Evolutionary conservation across 495 filamentous ascomycete species (phyloP), one percentile per base, ranked within the genome.

Genomic region (Usnea hakonensis): DNA sequence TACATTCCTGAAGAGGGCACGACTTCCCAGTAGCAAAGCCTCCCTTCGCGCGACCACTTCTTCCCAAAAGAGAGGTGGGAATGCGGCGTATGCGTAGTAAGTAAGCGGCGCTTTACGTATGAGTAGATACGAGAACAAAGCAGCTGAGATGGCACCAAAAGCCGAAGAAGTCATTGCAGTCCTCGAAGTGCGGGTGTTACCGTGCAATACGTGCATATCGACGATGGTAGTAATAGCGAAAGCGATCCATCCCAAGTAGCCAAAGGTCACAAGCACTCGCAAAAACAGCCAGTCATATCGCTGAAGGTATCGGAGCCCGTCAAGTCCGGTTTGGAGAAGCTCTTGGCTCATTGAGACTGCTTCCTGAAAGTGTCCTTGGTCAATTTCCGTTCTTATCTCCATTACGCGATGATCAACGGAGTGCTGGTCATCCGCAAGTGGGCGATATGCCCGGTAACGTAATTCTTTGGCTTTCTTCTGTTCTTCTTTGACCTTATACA

Each of bases 231-330:
- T 95, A 55, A 96, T 77, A 0, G 95, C 90, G 77, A 93, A 99
- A 17, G 90, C 87, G 66, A 99, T 95, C 93, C 93, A 99, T 28
- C 95, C 94, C 30, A 97, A 74, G 70, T 97, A 99, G 23, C 95
- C 95, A n/a, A 86, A 70, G 16, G 95, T 95, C 38, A 99, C 89
- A 40, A 97, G 81, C n/a, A 87, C 87, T 56, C 95, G 81, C 38
- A 99, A 73, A 76, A 99, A 97, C n/a, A 97, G 80, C 95, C 95
- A 99, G 74, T 99, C 94, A 66, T 90, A 90, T 0, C 90, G 97
- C 71, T 99, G 95, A 35, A 97, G 81, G 70, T 99, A 99, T 44
- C 94, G 83, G 44, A 99, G 79, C 28, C 95, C 95, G 60, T 90
- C 85, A 3, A 97, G 80, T 7, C 87, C 89, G 21, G 86, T 73